These are phyloP conservation scores for Aspergillus haitiensis DNA, from an alignment of 495 filamentous ascomycete species.

Conservation along the genomic window DNA sequence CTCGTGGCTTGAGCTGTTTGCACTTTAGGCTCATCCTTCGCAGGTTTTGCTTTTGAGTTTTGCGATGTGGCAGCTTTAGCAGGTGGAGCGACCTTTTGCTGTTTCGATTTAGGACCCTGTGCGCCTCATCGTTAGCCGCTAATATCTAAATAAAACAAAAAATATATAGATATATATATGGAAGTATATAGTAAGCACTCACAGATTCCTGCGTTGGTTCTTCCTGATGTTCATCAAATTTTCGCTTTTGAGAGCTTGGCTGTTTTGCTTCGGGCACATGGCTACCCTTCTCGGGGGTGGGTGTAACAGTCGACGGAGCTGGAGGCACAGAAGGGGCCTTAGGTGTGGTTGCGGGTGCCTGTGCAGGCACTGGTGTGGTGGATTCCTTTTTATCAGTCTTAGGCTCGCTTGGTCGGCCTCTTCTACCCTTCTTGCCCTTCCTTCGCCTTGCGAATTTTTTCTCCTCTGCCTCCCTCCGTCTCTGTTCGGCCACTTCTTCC, in stretches of 20 bases:
- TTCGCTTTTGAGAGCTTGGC: conserved; percentile 45
- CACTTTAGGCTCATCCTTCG: conserved; percentile 38
- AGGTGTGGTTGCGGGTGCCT: conserved; percentile 20
- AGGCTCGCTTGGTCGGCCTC: conserved; percentile 43
- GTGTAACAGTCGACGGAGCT: conserved; percentile 25
- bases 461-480: conserved; percentile 53
- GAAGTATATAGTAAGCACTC: conserved; percentile 16
- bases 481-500: conserved; percentile 63
- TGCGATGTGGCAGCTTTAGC: conserved; percentile 20
- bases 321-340: conserved; percentile 8
- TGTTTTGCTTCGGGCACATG: conserved; percentile 29
- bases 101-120: conserved; percentile 45
- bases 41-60: conserved; percentile 23
- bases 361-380: conserved; percentile 29
- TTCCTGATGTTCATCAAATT: conserved; percentile 43
- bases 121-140: no score
- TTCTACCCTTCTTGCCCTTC: conserved; percentile 50
- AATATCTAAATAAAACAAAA: conserved; percentile 15
- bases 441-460: conserved; percentile 46
- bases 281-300: conserved; percentile 37
- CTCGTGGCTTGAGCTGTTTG: conserved; percentile 12
- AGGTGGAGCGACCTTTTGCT: conserved; percentile 39
- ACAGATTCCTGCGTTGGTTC: conserved; percentile 33
- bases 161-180: background rate
- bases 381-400: conserved; percentile 37